Evolutionary conservation across 2,329 filamentous ascomycete species (phyloP), one percentile per base, ranked within the genome.

Genomic region (Xylariaceae sp.): DNA sequence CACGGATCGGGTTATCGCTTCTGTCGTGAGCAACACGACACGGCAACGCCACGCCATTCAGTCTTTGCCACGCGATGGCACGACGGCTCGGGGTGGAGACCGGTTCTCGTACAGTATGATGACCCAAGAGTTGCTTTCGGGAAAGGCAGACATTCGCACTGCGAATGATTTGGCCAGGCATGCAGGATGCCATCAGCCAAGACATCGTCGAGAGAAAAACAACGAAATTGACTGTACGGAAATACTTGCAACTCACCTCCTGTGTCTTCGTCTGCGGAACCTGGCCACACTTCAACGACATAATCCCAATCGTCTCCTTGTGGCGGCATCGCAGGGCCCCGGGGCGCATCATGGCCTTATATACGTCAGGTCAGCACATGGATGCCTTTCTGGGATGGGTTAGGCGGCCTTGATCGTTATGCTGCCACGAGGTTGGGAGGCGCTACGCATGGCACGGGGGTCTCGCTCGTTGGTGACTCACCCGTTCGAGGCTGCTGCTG

Each of bases 281-380:
- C 64, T 30, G 68, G 69, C 64, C 61, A 65, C 0, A 70, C 68
- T 54, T 70, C 65, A n/a, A 70, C 58, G n/a, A 60, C 65, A 37
- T 69, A 70, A 23, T 68, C 64, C 68, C 68, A 71, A 7, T 64
- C 51, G 9, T 49, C 58, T 2, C 34, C 56, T 13, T 18, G 23
- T 5, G 51, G 10, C 13, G 5, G 11, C 5, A 18, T n/a, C 4
- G 9, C 44, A 37, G 51, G 4, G 9, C 15, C n/a, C 9, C 42
- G 53, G 59, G 34, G 47, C 47, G 15, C 55, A 9, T 49, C 53
- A 11, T 13, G 10, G 37, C 44, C 55, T 64, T 64, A 62, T 62
- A 65, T 60, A 3, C 10, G 63, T 63, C 55, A 63, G 58, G 52
- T 15, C 53, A 55, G 37, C 50, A 30, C 23, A 30, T 30, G 23